Percentiles rank a stretch among this genome's conserved stretches.
Evolutionary conservation across 202 grass and related monocot species (phyloP).

Genomic region (Miscanthus sacchariflorus): DNA sequence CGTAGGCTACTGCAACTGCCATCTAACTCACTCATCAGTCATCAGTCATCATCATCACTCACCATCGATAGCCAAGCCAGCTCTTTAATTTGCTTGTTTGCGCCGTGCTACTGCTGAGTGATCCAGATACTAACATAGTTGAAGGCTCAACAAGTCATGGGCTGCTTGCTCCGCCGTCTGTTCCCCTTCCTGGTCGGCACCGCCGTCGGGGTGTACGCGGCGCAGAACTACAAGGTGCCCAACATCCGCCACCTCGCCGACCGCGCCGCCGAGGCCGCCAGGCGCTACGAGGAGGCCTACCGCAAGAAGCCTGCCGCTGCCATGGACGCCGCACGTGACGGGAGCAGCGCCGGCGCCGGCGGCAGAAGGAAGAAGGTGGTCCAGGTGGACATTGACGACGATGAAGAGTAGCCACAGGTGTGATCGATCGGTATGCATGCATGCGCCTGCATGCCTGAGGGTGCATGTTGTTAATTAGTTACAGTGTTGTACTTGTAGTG

Average conservation of each 20-base stretch:
- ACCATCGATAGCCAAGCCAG: too few species aligned
- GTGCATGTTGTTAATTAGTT: too few species aligned
- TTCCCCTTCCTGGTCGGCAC: constrained; percentile 58
- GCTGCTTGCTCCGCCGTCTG: constrained; percentile 48
- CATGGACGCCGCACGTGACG: background rate
- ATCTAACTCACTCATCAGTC: background rate
- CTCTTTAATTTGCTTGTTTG: too few species aligned
- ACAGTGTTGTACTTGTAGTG: too few species aligned
- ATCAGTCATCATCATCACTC: background rate
- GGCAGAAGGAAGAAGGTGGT: constrained; percentile 25
- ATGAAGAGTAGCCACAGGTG: constrained; percentile 2
- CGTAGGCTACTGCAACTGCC: background rate
- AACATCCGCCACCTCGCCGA: constrained; percentile 46
- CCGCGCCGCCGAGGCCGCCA: constrained; percentile 38
- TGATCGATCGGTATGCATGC: too few species aligned
- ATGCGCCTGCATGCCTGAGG: too few species aligned
- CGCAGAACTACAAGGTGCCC: constrained; percentile 73
- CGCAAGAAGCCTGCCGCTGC: constrained; percentile 16
- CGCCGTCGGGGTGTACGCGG: constrained; percentile 51
- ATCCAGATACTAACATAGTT: too few species aligned
- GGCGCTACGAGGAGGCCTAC: constrained; percentile 58
- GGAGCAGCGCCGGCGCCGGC: background rate
- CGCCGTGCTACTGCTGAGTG: too few species aligned
- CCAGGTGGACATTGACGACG: constrained; percentile 27
- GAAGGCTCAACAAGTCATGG: constrained; percentile 16